Base-by-base conservation (phyloP, 2,329 filamentous ascomycete species). In the Orbilia quercus region DNA sequence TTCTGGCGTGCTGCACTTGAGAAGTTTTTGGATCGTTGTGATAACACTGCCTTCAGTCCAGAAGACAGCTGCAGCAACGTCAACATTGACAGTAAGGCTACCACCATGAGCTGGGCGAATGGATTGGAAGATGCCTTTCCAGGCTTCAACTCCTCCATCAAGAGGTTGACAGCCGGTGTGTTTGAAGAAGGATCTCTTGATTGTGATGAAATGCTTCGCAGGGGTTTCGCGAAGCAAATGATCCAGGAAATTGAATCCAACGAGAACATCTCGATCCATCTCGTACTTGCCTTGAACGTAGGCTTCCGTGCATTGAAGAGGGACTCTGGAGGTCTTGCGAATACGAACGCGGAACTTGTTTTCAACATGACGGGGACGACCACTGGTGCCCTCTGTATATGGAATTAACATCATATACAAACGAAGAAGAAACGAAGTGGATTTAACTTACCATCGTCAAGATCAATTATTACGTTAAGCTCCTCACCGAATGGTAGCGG, bases 11-110 rank as follows among this genome's bases (percentile, higher is more conserved):
- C 54, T 54, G 20, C 55, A 36, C 42, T 76, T 50, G 51, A 75
- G 20, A 75, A 77, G 53, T 72, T 60, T 69, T 22, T 58, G 55
- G 34, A 62, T 23, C 16, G 77, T 77, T 55, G 76, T 76, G 54
- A 74, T 40, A 80, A 80, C 79, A 76, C 12, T 75, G 48, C 4
- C 76, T 42, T 80, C 66, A 38, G 83, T 84, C 90, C 91, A 98
- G 82, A 99, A 99, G 11, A 90, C 91, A 0, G 91, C 91, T 79
- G 98, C 96, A 65, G 93, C 90, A 28, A 96, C 90, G 78, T 99
- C 94, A 9, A 96, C 88, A 77, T 97, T 98, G 79, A 99, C 83
- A 0, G 90, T 87, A 4, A 98, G 84, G 7, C 87, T 87, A 23
- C 86, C 85, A 31, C 86, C 84, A 1, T 83, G 81, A 48, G 31